phyloP scores from a whole-genome alignment of 345 rosid genomes.

The Citrus cavaleriei region DNA sequence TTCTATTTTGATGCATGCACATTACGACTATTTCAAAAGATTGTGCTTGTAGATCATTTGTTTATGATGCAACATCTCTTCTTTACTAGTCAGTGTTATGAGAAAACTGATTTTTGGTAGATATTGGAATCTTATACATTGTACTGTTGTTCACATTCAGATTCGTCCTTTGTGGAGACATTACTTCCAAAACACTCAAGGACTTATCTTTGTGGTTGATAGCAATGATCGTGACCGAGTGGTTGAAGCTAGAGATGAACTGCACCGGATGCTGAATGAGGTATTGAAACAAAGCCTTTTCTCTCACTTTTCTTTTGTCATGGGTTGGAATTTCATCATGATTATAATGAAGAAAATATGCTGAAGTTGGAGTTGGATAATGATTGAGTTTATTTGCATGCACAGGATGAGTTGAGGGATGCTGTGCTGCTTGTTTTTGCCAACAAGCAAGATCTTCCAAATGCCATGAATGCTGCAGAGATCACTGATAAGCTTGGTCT shows the following conservation, averaged over 20 bases:
- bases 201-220: slow-evolving; percentile 84
- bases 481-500: slow-evolving; percentile 83
- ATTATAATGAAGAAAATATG: not conserved
- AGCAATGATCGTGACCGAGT: slow-evolving; percentile 80
- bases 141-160: slow-evolving; percentile 16
- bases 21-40: not conserved
- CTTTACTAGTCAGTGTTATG: not conserved
- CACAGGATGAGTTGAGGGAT: slow-evolving; percentile 91
- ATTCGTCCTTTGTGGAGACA: slow-evolving; percentile 69
- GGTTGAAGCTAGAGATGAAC: slow-evolving; percentile 73
- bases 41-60: too few species aligned
- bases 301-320: not conserved
- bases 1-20: not conserved
- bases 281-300: slow-evolving; percentile 16
- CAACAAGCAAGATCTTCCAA: slow-evolving; percentile 86
- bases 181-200: slow-evolving; percentile 80
- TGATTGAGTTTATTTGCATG: too few species aligned
- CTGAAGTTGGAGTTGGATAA: not conserved
- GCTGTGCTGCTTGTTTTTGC: slow-evolving; percentile 90
- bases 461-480: slow-evolving; percentile 88
- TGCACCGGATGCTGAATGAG: slow-evolving; percentile 83
- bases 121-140: not conserved
- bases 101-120: not conserved
- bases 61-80: not conserved
- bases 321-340: not conserved